Evolutionary conservation across 148 eudicot species (phyloP), one percentile per base, ranked within the genome.

Genomic region (Fagopyrum homotropicum): DNA sequence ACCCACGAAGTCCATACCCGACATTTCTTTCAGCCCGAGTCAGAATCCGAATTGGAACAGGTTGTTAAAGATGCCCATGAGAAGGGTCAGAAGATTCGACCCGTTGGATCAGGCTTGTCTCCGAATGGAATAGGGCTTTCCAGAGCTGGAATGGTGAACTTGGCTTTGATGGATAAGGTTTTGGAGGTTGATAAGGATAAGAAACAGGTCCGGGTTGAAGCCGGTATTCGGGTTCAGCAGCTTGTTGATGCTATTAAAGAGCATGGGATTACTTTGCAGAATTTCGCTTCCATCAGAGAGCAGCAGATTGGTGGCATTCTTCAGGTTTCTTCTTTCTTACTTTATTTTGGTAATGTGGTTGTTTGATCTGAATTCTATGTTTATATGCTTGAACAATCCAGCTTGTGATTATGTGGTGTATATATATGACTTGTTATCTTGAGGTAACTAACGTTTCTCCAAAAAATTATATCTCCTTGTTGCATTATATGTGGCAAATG

Each of bases 241-340:
- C 88, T 94, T 56, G 98, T 94, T 73, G 98, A 94, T 86, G 89
- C 85, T 81, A 77, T 94, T 50, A 91, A 91, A 66, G 93, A 89
- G 22, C 75, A 75, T 84, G 98, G 98, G 26, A 79, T 91, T 69
- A 94, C 97, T 70, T 75, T 94, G 86, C 97, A 94, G 90, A 94
- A 94, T 82, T 94, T 91, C 68, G 98, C 96, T 26, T 91, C 97
- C 0, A 94, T 94, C 69, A 78, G 97, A 66, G 98, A 91, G 78
- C 98, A 91, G 82, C 98, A 94, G 70, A 82, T 94, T 83, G 98
- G 98, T 45, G 98, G 98, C 75, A 90, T 94, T 83, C 76, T 94
- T 84, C 98, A 94, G 96, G 96, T 90, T 77, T 26, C 51, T 14
- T 14, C 48, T 9, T 52, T 1, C 40, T 19, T 1, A 46, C 45